These are phyloP conservation scores for Anthoceros angustus DNA, from an alignment of 225 moss, liverwort and hornwort species.

Conservation along the genomic window DNA sequence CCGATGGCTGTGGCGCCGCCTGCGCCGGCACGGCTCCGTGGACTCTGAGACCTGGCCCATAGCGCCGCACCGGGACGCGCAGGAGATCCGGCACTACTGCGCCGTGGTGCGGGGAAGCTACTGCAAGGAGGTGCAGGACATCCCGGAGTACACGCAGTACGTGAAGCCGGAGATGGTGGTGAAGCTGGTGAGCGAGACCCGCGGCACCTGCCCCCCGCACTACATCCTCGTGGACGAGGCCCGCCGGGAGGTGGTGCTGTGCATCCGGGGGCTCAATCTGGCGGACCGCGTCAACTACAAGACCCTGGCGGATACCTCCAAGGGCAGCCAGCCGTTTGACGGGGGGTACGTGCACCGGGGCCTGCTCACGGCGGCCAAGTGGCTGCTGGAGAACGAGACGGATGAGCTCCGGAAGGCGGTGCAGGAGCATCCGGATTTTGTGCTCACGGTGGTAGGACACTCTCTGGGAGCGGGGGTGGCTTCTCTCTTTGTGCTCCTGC, in stretches of 20 bases:
- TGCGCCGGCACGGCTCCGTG: conserved; percentile 14
- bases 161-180: conserved; percentile 39
- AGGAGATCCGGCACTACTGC: conserved; percentile 13
- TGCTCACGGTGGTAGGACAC: conserved; percentile 47
- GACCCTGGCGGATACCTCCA: conserved; percentile 44
- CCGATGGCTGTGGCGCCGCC: conserved; percentile 4
- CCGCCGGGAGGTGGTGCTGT: conserved; percentile 46
- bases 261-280: conserved; percentile 68
- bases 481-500: conserved; percentile 24
- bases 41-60: conserved; percentile 15
- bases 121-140: conserved; percentile 13
- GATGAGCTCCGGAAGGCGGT: conserved; percentile 37
- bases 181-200: conserved; percentile 17
- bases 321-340: conserved; percentile 42
- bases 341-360: conserved; percentile 57
- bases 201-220: conserved; percentile 46
- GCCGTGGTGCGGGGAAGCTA: conserved; percentile 8
- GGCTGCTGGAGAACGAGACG: conserved; percentile 31
- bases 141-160: conserved; percentile 30
- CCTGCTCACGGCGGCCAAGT: conserved; percentile 44
- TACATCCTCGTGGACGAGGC: conserved; percentile 42
- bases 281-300: conserved; percentile 36
- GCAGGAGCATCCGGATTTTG: conserved; percentile 30
- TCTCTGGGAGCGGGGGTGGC: conserved; percentile 69
- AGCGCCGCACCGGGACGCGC: conserved; percentile 10